Evolutionary conservation across 2,329 filamentous ascomycete genomes (phyloP), one percentile per base, ranked within the genome.

Genomic region (Sporothrix curviconia): DNA sequence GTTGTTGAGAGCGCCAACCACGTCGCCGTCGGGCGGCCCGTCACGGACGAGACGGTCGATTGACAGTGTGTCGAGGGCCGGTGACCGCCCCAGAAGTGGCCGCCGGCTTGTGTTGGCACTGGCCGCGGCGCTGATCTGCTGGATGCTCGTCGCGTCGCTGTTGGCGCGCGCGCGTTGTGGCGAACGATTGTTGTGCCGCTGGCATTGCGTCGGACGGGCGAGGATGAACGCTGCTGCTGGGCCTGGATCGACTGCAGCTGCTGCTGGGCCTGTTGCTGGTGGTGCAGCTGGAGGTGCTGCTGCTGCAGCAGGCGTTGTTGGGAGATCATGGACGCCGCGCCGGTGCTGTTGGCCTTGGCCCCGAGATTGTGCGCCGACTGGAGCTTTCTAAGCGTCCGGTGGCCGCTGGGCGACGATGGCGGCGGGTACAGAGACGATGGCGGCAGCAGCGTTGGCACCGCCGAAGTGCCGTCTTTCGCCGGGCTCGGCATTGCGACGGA

Each of bases 31-130:
- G 1, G 84, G 82, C 1, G 91, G 90, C 0, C 91, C 92, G 61
- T 92, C 90, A 63, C 89, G 84, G 47, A 96, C 78, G 46, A 95
- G 79, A 62, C 83, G 78, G 68, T 95, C 90, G 28, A 96, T 72
- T 22, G 82, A 81, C 66, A 86, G 73, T 58, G 76, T 72, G 64
- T 85, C 81, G 25, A 81, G 76, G 61, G 71, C 72, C 42, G 68
- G 77, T 65, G 68, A 77, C 72, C 68, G 79, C 64, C 60, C 77
- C 64, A 69, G 70, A 64, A 64, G 74, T 63, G 64, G 76, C 68
- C 74, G 78, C 70, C 71, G 70, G n/a, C 68, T 64, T 36, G 72
- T 69, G 59, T 70, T 71, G 61, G 70, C 61, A 60, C 69, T 66
- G 9, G 69, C 67, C 34, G 70, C 64, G 59, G 70, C 59, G 66